phyloP scores from a whole-genome alignment of 768 basidiomycete genomes.

The Boletus fagicola region DNA sequence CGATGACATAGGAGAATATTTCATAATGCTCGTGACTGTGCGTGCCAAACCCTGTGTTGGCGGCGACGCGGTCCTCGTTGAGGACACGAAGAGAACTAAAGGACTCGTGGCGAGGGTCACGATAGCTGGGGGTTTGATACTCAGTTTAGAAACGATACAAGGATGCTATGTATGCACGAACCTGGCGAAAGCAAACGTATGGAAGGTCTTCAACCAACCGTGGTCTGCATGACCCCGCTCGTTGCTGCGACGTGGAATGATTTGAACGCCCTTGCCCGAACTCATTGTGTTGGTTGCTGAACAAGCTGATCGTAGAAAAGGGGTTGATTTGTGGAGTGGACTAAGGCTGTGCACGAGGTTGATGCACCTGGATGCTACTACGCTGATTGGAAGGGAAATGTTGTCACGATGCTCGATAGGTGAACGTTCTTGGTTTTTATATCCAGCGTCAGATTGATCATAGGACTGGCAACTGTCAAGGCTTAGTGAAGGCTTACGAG shows the following conservation, averaged over 20 bases:
- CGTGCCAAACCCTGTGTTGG: slow-evolving; percentile 78
- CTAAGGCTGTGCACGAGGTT: not conserved
- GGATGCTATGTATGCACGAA: slow-evolving; percentile 34
- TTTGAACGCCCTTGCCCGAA: slow-evolving; percentile 28
- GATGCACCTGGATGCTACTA: not conserved
- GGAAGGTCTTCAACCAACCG: slow-evolving; percentile 85
- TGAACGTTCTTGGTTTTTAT: slow-evolving; percentile 14
- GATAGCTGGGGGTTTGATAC: slow-evolving; percentile 45
- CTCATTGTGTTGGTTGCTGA: slow-evolving; percentile 14
- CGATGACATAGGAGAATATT: slow-evolving; percentile 86
- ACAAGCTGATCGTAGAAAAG: not conserved
- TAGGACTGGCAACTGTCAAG: not conserved
- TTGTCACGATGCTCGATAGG: not conserved
- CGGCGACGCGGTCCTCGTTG: slow-evolving; percentile 87
- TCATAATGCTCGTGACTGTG: slow-evolving; percentile 85
- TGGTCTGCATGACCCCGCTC: slow-evolving; percentile 75
- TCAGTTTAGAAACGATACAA: slow-evolving; percentile 19
- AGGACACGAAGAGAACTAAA: slow-evolving; percentile 84
- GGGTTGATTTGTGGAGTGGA: not conserved
- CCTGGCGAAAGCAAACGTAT: slow-evolving; percentile 77
- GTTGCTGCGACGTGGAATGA: slow-evolving; percentile 55
- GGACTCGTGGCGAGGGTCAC: slow-evolving; percentile 50
- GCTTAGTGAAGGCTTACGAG: slow-evolving; percentile 9
- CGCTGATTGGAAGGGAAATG: slow-evolving; percentile 4
- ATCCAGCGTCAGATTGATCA: slow-evolving; percentile 2